Base-by-base conservation (phyloP, 2,329 filamentous ascomycete genomes). In the Nakataea oryzae region DNA sequence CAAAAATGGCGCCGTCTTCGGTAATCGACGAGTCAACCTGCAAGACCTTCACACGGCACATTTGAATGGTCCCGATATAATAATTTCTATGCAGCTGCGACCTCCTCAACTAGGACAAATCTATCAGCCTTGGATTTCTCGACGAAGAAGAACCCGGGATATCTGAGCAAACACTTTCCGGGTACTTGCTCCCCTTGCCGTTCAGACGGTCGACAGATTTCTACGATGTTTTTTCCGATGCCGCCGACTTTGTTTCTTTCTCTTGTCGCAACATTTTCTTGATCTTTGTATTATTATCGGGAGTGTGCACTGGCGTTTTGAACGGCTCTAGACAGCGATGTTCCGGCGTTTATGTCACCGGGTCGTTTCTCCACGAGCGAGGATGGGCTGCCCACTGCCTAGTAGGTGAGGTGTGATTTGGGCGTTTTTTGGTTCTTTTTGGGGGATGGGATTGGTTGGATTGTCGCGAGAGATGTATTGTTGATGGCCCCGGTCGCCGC, bases 241-340 rank as follows among this genome's bases (percentile, higher is more conserved):
- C 21, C 41, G 17, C 1, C 41, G 7, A 11, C 41, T 62, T 65
- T 61, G 62, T 64, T 61, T 58, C 65, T 59, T 65, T 65, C 65
- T 61, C 60, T 7, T 54, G 55, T 57, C 24, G 32, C 29, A 12
- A 24, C 17, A 27, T 29, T 21, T 29, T 17, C 14, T 27, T 29
- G 27, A 8, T 24, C n/a, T 30, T n/a, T 8, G 12, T 27, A 41
- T 50, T 50, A 24, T 27, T 29, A 32, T 41, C 27, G 34, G 32
- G n/a, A 3, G 8, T n/a, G n/a, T 50, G 21, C 21, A n/a, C 17
- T 8, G 21, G 2, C 13, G 41, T 50, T 50, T 50, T 24, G 34
- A n/a, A 17, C 11, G 3, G 41, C 21, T 50, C 41, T 50, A 50
- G 41, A 50, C 21, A n/a, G 41, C 3, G 8, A n/a, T n/a, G 41